Base-by-base conservation (phyloP, 1,139 yeast species). In the Geotrichum histeridarum region DNA sequence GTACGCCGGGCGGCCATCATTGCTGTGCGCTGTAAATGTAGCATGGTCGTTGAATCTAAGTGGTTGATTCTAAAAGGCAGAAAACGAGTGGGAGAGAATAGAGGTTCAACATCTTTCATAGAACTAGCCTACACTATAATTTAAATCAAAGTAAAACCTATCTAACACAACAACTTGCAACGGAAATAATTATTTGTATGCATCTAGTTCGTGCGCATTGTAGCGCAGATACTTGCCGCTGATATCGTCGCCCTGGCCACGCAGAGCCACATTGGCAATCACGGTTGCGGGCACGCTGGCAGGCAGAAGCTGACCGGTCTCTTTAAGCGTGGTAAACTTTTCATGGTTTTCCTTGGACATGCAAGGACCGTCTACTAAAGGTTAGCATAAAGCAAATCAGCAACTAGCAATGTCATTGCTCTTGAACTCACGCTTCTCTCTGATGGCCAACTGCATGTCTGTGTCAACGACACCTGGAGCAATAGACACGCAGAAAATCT, bases 381-480 rank as follows among this genome's bases (percentile, higher is more conserved):
- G 45, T 14, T 31, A 14, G 37, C 66, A 38, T 9, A 12, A 15
- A n/a, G 30, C 9, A 32, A 39, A 3, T n/a, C 4, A 11, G 9
- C 18, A 11, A 12, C 36, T 7, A 44, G 14, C 8, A 17, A 18
- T 8, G 3, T 8, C 8, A 11, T 12, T 17, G 33, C 6, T 22
- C 27, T 22, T 3, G 42, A 18, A 48, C 50, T 54, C 57, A 62
- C 67, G 69, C 42, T 66, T 71, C 27, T 80, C 83, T 64, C 97
- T 79, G 55, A 91, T 89, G 56, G 80, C 83, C 11, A 64, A 66
- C 71, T 91, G 98, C 97, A 91, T 91, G 18, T 73, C 75, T 0
- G 98, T 90, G 66, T 86, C 89, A 1, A 91, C 97, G 1, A 88
- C 95, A 3, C 98, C 98, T 0, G 98, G 98, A 1, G 96, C 96